Evolutionary conservation across 2,329 filamentous ascomycete genomes (phyloP), one percentile per base, ranked within the genome.

Genomic region (Trichoderma sp.): DNA sequence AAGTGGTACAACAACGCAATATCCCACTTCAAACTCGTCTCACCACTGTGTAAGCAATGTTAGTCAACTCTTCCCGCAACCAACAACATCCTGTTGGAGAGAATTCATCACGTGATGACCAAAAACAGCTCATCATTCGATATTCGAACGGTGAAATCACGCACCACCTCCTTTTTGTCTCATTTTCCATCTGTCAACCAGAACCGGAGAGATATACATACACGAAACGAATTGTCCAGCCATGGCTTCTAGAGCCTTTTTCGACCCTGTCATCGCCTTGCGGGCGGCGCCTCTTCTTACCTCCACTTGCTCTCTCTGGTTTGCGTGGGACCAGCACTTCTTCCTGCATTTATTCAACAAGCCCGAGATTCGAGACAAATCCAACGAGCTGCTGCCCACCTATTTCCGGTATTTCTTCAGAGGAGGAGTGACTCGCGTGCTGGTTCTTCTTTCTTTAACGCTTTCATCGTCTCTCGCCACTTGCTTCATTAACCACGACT

Each of bases 251-350:
- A 63, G 17, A 37, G 59, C 59, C 22, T 64, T 64, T 22, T 54
- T 64, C 29, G 52, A 64, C 17, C 61, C 61, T 2, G 17, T 54
- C 8, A 37, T 29, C 2, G 61, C 61, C 7, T 76, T 85, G 37
- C 79, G 83, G 54, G 71, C 82, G 19, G 76, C 81, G 2, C 83
- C 83, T 0, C 74, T 85, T 27, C 70, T 84, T 70, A 81, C 81
- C n/a, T 81, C 82, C 3, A 83, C 82, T 2, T 78, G 79, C 71
- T 79, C 82, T 0, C 76, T 85, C 60, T 77, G 80, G 71, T 83
- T 78, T 75, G 80, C 82, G 15, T 75, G 76, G 48, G 81, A 84
- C 73, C 81, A 83, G 70, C 77, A 80, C 69, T 71, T 79, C 60
- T 83, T 84, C 73, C 77, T 83, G 48, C 70, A 73, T 58, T 71